Evolutionary conservation across 106 monocot genomes (phyloP).

Genomic region (Cymbidium sinense): DNA sequence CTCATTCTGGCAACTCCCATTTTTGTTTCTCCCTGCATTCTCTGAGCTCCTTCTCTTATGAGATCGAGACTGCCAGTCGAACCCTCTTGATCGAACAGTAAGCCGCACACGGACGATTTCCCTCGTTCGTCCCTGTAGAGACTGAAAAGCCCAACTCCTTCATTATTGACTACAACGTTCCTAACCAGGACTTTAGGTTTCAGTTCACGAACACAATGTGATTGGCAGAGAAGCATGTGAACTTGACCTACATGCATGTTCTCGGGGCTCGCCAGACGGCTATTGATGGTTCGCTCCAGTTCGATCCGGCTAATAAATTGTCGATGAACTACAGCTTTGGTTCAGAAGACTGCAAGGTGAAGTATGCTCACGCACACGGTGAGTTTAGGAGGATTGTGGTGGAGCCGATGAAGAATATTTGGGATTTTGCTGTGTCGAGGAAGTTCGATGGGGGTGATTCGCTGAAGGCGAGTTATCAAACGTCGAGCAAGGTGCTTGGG

Average conservation of each 20-base stretch:
- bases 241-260: slow-evolving; percentile 64
- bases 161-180: slow-evolving; percentile 70
- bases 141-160: slow-evolving; percentile 83
- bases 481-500: slow-evolving; percentile 50
- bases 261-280: slow-evolving; percentile 40
- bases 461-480: slow-evolving; percentile 66
- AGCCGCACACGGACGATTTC: too few species aligned
- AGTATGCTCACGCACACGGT: too few species aligned
- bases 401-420: too few species aligned
- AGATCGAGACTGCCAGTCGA: too few species aligned
- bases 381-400: too few species aligned
- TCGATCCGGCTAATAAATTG: slow-evolving; percentile 80
- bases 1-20: too few species aligned
- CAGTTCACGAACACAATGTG: slow-evolving; percentile 76
- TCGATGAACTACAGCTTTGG: slow-evolving; percentile 43
- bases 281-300: slow-evolving; percentile 43
- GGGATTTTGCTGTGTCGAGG: too few species aligned
- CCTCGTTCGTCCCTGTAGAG: too few species aligned
- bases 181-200: slow-evolving; percentile 75
- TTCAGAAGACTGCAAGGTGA: slow-evolving; percentile 26
- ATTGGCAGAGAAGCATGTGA: slow-evolving; percentile 61
- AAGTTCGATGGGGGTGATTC: too few species aligned
- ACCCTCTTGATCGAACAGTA: too few species aligned
- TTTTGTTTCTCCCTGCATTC: too few species aligned
- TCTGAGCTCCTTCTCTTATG: too few species aligned